These are phyloP conservation scores for Tolypocladium tropicale DNA, from an alignment of 2,329 filamentous ascomycete genomes.

Conservation along the genomic window DNA sequence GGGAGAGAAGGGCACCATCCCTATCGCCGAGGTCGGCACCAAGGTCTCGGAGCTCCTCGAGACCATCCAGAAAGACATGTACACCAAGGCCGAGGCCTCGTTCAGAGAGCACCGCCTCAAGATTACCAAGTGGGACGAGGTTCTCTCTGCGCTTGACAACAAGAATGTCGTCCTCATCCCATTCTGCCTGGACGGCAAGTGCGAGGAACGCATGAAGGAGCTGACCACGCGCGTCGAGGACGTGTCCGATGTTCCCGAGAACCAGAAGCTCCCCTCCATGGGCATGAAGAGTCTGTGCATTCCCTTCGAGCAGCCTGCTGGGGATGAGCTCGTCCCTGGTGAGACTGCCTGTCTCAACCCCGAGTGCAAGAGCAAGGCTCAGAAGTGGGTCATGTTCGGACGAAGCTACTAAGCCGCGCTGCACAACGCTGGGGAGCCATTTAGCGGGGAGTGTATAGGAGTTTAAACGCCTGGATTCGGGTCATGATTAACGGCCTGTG, in stretches of 20 bases:
- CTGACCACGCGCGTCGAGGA: conserved; percentile 69
- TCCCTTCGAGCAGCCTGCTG: conserved; percentile 73
- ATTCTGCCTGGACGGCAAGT: conserved; percentile 70
- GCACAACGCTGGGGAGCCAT: not conserved
- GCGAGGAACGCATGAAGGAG: conserved; percentile 93
- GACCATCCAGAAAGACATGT: conserved; percentile 79
- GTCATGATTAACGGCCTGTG: conserved; percentile 3
- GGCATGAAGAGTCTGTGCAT: conserved; percentile 65
- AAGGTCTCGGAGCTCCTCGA: conserved; percentile 75
- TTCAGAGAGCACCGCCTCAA: conserved; percentile 74
- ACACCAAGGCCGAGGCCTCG: conserved; percentile 61
- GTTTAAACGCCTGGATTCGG: conserved; percentile 1
- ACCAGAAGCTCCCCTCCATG: conserved; percentile 46
- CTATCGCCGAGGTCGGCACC: conserved; percentile 61
- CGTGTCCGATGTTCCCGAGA: conserved; percentile 40
- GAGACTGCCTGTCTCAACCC: conserved; percentile 90
- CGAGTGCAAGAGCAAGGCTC: conserved; percentile 64
- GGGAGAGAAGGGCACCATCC: conserved; percentile 70
- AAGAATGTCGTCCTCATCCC: conserved; percentile 93
- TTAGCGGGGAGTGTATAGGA: not conserved
- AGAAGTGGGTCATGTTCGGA: conserved; percentile 91
- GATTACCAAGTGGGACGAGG: conserved; percentile 81
- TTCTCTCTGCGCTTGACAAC: conserved; percentile 77
- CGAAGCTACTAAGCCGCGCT: conserved; percentile 45
- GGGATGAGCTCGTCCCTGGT: conserved; percentile 52